Base-by-base conservation (phyloP, 2,329 filamentous ascomycete species). In the Pseudogymnoascus sp. region DNA sequence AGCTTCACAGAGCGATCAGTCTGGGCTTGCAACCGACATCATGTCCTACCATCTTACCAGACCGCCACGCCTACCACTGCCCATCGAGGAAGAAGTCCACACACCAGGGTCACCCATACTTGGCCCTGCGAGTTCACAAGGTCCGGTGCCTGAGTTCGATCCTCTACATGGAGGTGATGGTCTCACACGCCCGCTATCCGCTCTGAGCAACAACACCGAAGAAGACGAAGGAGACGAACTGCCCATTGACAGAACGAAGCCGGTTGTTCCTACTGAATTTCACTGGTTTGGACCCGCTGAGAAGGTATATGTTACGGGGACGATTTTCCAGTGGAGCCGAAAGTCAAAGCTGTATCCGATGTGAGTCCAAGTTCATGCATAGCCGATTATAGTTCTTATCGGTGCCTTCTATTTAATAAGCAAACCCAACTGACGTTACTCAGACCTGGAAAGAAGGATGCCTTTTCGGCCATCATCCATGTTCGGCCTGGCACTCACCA, bases 261-360 rank as follows among this genome's bases (percentile, higher is more conserved):
- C 90, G 41, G 90, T 90, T 6, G 90, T 98, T 45, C 90, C 92
- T 1, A 96, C 91, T 1, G 80, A 84, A 65, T 86, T 99, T 65
- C 90, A 96, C 77, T 99, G 95, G 95, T 84, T 84, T 68, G 84
- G 85, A 7, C 86, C 86, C 62, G 93, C 90, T 65, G 90, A 96
- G 65, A 96, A 93, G 77, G 86, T 98, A 68, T 99, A 96, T 75
- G 92, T 99, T 54, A 99, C 95, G 0, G 93, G 93, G 68, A 98
- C 95, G 19, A 97, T 98, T 74, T 96, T 96, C 71, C 90, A 93
- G 75, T 99, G 95, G 95, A 92, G 96, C 77, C 89, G 90, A 75
- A 98, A 98, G 78, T 96, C 93, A 75, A 86, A 90, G 70, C 80
- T 99, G 73, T 86, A 92, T 76, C 87, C 85, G 76, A 88, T 91